A percentile compares a stretch with the other conserved stretches of the same genome.
Evolutionary conservation across 305 asterid genomes (phyloP).

Genomic region (Solanum hybrid): DNA sequence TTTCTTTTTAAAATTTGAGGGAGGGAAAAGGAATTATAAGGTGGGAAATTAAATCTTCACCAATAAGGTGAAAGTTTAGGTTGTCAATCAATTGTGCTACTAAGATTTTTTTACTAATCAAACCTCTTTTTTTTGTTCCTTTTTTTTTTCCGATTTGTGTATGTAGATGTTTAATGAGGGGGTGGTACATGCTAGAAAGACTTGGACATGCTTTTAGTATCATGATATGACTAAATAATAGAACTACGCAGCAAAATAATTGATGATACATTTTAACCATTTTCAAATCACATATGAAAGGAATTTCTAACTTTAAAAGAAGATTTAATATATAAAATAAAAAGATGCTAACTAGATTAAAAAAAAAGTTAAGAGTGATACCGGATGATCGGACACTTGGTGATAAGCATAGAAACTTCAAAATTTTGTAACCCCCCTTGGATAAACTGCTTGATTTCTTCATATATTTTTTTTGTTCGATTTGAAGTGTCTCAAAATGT

Average conservation of each 20-base stretch:
- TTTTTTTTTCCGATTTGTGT: neutral
- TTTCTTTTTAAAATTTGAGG: neutral
- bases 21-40: neutral
- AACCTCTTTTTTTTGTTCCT: too few relatives aligned
- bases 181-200: too few relatives aligned
- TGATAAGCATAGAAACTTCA: neutral
- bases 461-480: neutral
- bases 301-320: neutral
- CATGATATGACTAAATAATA: too few relatives aligned
- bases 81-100: neutral
- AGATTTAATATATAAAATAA: neutral
- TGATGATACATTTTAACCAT: neutral
- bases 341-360: neutral
- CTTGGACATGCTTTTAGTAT: too few relatives aligned
- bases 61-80: neutral
- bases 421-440: neutral
- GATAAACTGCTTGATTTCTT: neutral
- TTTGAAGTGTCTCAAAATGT: neutral
- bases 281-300: neutral
- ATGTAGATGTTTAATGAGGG: too few relatives aligned
- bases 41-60: neutral
- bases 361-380: conserved; percentile 4
- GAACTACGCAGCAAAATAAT: neutral
- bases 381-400: conserved; percentile 44
- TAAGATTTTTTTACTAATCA: neutral